These are phyloP conservation scores for Phaeotremella skinneri DNA, from an alignment of 768 basidiomycete genomes.

Conservation along the genomic window DNA sequence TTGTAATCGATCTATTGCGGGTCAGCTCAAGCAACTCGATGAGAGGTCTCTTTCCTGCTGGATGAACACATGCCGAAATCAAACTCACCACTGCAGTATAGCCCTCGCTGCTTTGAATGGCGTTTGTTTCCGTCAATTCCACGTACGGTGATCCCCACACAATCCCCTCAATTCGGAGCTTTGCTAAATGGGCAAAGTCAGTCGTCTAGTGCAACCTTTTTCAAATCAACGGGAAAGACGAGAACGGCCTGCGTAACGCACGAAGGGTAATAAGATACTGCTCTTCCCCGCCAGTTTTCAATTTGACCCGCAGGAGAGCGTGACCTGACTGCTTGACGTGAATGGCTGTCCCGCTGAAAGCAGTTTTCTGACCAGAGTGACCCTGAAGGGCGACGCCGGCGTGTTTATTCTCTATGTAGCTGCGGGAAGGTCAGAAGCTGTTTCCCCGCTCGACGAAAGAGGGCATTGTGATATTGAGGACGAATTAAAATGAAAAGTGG, in stretches of 20 bases:
- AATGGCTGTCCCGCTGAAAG: constrained; percentile 68
- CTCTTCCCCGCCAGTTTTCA: constrained; percentile 61
- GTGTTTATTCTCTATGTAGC: constrained; percentile 74
- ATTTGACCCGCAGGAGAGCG: constrained; percentile 69
- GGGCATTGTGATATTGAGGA: background rate
- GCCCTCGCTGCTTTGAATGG: constrained; percentile 70
- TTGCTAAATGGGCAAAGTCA: constrained; percentile 53
- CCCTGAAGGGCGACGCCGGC: constrained; percentile 77
- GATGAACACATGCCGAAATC: background rate
- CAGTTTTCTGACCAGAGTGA: constrained; percentile 93
- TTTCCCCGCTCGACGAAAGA: constrained; percentile 44
- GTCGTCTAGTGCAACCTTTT: background rate
- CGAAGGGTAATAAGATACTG: constrained; percentile 86
- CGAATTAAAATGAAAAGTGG: background rate
- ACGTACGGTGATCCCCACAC: constrained; percentile 87
- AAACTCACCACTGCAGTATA: constrained; percentile 58
- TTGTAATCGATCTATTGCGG: constrained; percentile 76
- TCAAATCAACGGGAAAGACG: background rate
- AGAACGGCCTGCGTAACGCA: constrained; percentile 19
- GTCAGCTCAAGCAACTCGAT: background rate
- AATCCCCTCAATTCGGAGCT: constrained; percentile 81
- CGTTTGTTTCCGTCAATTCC: constrained; percentile 77
- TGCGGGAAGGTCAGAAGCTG: constrained; percentile 51
- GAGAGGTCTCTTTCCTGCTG: background rate
- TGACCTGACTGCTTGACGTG: constrained; percentile 93